These are phyloP conservation scores for Pichia inconspicua DNA, from an alignment of 1,139 yeast genomes.

Conservation along the genomic window DNA sequence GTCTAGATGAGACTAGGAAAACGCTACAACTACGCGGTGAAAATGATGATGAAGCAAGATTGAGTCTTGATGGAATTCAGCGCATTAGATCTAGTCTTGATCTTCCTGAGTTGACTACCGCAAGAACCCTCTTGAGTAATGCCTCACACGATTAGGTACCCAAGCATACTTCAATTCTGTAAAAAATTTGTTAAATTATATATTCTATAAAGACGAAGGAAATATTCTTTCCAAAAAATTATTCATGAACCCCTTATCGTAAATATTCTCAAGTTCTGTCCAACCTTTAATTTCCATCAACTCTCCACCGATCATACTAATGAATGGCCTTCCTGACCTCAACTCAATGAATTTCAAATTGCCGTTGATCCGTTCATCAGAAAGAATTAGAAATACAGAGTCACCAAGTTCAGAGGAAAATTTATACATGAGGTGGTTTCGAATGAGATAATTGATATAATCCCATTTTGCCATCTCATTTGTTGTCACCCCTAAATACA, in stretches of 20 bases:
- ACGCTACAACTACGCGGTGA: slow-evolving; percentile 9
- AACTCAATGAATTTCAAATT: slow-evolving; percentile 12
- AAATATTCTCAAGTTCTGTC: slow-evolving; percentile 51
- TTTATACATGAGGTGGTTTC: slow-evolving; percentile 34
- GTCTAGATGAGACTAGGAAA: slow-evolving; percentile 21
- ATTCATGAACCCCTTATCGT: slow-evolving; percentile 52
- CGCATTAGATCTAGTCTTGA: slow-evolving; percentile 26
- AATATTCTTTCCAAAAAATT: slow-evolving; percentile 36
- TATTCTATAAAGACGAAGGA: slow-evolving; percentile 29
- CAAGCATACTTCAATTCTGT: neutral
- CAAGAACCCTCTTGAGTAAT: slow-evolving; percentile 25
- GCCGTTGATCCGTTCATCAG: neutral
- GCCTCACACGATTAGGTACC: slow-evolving; percentile 12
- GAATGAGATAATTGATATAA: slow-evolving; percentile 53
- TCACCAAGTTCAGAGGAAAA: slow-evolving; percentile 20
- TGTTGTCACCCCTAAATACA: slow-evolving; percentile 82
- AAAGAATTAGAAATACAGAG: slow-evolving; percentile 7
- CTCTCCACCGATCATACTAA: slow-evolving; percentile 1
- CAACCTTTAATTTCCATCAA: slow-evolving; percentile 31
- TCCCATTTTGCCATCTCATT: slow-evolving; percentile 86
- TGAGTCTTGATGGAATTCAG: slow-evolving; percentile 18
- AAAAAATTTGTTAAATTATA: neutral
- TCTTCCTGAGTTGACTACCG: slow-evolving; percentile 27
- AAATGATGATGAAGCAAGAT: slow-evolving; percentile 16
- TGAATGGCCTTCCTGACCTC: slow-evolving; percentile 11